Base-by-base conservation (phyloP, 2,329 filamentous ascomycete species). In the Phialophora expanda region DNA sequence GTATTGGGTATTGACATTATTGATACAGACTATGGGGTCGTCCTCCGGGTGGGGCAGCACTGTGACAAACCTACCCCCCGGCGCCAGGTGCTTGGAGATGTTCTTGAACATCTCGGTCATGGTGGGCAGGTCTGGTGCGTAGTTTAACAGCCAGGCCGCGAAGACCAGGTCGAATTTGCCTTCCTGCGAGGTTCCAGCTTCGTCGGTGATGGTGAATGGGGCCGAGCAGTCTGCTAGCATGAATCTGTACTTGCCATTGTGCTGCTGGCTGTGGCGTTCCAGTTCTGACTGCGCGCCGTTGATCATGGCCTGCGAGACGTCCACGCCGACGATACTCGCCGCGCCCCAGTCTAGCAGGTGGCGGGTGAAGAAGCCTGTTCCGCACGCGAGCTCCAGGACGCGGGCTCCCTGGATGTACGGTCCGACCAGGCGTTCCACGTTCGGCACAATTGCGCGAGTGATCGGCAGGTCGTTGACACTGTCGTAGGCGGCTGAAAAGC, bases 341-440 rank as follows among this genome's bases (percentile, higher is more conserved):
- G 77, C 77, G 30, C 76, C 77, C 76, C 77, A 78, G 61, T 71
- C 66, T 7, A 77, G 67, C 34, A 78, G 70, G 48, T 70, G 70
- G 53, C 73, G 73, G 14, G 76, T 76, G 64, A 76, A 78, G 66
- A 73, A 77, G 17, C 77, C 78, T 0, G 76, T 74, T 12, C 77
- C 77, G 66, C 78, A 79, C 20, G 77, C 78, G 11, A 79, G 75
- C 56, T 80, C 77, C 44, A 79, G 75, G 14, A 78, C 71, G 7
- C 38, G 61, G 24, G 32, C 56, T 9, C 54, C 44, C 28, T 56
- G n/a, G 61, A 63, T 63, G 54, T 63, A 20, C 7, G 61, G 61
- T 22, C 9, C 20, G 4, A 63, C 32, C 11, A 63, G 28, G 30
- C 61, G 61, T 38, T 63, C 61, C 7, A 63, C 61, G 46, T 63